Evolutionary conservation across 2,329 filamentous ascomycete species (phyloP).

Genomic region (Sporothrix humicola): DNA sequence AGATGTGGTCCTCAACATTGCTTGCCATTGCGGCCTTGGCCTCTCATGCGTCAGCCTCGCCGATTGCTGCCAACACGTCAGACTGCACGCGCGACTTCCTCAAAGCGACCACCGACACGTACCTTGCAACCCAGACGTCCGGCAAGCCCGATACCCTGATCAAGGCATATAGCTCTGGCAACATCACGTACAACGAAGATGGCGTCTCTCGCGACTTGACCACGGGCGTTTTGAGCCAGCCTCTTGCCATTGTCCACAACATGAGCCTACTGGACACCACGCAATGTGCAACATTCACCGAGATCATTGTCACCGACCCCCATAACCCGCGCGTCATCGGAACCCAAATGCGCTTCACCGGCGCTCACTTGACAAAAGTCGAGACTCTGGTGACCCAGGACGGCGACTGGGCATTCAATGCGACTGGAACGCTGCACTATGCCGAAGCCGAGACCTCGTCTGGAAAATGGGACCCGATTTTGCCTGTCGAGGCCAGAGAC

Average conservation of each 20-base stretch:
- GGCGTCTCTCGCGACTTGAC: conserved; percentile 37
- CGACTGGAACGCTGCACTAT: conserved; percentile 45
- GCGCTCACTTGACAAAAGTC: conserved; percentile 40
- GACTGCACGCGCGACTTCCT: conserved; percentile 39
- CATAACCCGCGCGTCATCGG: conserved; percentile 48
- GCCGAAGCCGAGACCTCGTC: conserved; percentile 41
- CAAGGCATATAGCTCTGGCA: conserved; percentile 30
- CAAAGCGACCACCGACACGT: conserved; percentile 37
- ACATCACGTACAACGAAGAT: conserved; percentile 35
- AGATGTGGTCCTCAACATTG: not conserved
- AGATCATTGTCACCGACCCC: conserved; percentile 47
- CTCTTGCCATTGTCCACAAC: conserved; percentile 45
- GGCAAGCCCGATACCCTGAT: conserved; percentile 35
- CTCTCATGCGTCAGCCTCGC: not conserved
- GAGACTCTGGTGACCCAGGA: conserved; percentile 46
- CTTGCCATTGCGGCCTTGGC: not conserved
- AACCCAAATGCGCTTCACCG: conserved; percentile 46
- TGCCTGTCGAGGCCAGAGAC: conserved; percentile 37
- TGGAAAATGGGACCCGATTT: conserved; percentile 42
- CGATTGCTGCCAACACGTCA: not conserved
- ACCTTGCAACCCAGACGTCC: conserved; percentile 38
- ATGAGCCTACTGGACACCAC: conserved; percentile 45
- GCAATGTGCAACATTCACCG: conserved; percentile 51
- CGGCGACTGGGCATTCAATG: conserved; percentile 48
- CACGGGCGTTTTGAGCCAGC: conserved; percentile 41